A percentile compares a stretch with the other conserved stretches of the same genome.
These are phyloP conservation scores for Phlebiopsis flavidoalba DNA, from an alignment of 768 basidiomycete genomes.

Conservation along the genomic window DNA sequence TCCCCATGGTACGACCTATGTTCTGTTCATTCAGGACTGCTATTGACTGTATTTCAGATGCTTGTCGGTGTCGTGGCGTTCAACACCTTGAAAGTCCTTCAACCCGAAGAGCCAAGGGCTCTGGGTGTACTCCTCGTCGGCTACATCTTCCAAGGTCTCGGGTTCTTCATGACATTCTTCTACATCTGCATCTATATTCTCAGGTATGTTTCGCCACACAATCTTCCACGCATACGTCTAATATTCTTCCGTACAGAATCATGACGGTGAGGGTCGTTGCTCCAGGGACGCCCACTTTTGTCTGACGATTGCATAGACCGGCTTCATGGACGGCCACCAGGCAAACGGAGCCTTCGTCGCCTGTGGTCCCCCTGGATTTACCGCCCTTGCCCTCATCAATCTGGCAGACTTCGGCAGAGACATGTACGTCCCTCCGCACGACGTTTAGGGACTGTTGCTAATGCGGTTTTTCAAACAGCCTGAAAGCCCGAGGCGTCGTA, in stretches of 20 bases:
- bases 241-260: constrained; percentile 20
- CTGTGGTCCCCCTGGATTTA: constrained; percentile 46
- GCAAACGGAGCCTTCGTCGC: constrained; percentile 45
- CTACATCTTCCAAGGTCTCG: constrained; percentile 46
- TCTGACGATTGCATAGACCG: constrained; percentile 28
- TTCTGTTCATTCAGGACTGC: background rate
- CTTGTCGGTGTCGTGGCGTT: constrained; percentile 43
- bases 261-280: constrained; percentile 28
- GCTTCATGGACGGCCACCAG: constrained; percentile 42
- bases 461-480: background rate
- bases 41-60: constrained; percentile 29
- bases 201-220: constrained; percentile 25
- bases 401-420: constrained; percentile 33
- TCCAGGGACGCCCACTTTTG: background rate
- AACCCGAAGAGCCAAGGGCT: constrained; percentile 29
- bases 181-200: constrained; percentile 47
- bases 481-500: constrained; percentile 27
- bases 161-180: constrained; percentile 46
- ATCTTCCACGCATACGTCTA: background rate
- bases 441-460: background rate
- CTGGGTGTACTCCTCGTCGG: constrained; percentile 37
- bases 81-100: constrained; percentile 35
- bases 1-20: constrained; percentile 25
- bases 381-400: constrained; percentile 41
- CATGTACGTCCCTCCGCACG: constrained; percentile 26